Percentiles rank a stretch among this genome's conserved stretches.
Conservation (phyloP, 768 basidiomycete genomes). For the Scleroderma bovista region DNA sequence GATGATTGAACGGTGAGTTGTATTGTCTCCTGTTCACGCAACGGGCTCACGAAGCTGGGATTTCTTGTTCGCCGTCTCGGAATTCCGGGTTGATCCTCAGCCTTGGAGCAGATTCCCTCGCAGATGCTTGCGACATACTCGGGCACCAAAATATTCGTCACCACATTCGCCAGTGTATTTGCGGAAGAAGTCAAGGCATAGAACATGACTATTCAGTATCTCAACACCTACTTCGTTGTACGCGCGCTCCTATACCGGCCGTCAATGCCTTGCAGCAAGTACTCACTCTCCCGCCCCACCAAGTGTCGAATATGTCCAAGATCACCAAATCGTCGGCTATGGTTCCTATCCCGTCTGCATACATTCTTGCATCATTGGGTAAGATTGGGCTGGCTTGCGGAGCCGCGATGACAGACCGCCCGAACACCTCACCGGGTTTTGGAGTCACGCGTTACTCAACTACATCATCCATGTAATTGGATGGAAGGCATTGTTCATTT, state of each 20-base stretch:
- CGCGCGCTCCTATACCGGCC: no score
- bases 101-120: conserved; percentile 80
- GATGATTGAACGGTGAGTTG: conserved; percentile 65
- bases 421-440: conserved; percentile 83
- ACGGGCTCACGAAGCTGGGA: neutral
- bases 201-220: no score
- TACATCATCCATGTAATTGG: conserved; percentile 56
- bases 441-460: conserved; percentile 81
- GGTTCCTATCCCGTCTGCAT: no score
- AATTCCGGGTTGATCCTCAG: conserved; percentile 86
- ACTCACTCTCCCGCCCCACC: neutral
- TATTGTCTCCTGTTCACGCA: neutral
- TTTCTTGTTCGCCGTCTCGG: conserved; percentile 38
- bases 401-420: no score
- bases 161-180: no score
- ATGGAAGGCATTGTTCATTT: conserved; percentile 48
- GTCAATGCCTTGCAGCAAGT: no score
- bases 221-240: conserved; percentile 95
- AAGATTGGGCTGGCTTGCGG: no score
- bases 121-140: no score
- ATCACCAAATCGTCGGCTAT: conserved; percentile 68
- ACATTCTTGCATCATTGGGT: no score
- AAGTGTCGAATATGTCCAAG: conserved; percentile 94
- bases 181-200: no score
- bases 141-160: no score